Base-by-base conservation (phyloP, 176 grass and related monocot genomes). In the Zizania latifolia region DNA sequence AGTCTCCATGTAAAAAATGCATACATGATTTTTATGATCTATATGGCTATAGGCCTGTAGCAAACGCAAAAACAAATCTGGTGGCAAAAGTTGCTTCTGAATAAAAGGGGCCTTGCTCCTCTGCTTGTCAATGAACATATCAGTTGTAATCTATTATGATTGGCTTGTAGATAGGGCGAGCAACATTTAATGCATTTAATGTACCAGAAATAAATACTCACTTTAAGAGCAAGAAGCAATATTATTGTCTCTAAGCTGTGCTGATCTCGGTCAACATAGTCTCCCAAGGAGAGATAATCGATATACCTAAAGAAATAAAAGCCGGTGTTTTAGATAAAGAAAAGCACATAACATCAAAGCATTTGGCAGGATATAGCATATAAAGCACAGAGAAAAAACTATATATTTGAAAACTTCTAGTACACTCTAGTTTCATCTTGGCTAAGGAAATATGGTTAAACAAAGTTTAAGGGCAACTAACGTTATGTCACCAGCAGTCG, bases 241-340 rank as follows among this genome's bases (percentile, higher is more conserved):
- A 90, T 87, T 74, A 97, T 93, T 53, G 94, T 97, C 87, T 97
- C 94, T 82, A 97, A 87, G 81, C 90, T 97, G 51, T 97, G 94
- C 68, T 97, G 94, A 50, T 90, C 90, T 74, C 94, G 80, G 77
- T 97, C 94, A n/a, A 97, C 94, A 89, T 97, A 97, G 78, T 97
- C 93, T 64, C 93, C 93, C 80, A 97, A 93, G 79, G 93, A 97
- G 32, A 97, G 89, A 89, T 97, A 97, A 77, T 97, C 94, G 82
- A 97, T 97, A 81, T 97, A 97, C 70, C 94, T 97, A 74, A 71
- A 84, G 63, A 82, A 59, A 45, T 19, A 50, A 83, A 69, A 30
- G 11, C 24, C 79, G 68, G 14, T 19, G 27, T 65, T 43, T 78
- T 60, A 67, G 10, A 48, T 28, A 74, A 61, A 13, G 12, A 21